phyloP scores from a whole-genome alignment of 2,329 filamentous ascomycete species.

The Aspergillus flavus region DNA sequence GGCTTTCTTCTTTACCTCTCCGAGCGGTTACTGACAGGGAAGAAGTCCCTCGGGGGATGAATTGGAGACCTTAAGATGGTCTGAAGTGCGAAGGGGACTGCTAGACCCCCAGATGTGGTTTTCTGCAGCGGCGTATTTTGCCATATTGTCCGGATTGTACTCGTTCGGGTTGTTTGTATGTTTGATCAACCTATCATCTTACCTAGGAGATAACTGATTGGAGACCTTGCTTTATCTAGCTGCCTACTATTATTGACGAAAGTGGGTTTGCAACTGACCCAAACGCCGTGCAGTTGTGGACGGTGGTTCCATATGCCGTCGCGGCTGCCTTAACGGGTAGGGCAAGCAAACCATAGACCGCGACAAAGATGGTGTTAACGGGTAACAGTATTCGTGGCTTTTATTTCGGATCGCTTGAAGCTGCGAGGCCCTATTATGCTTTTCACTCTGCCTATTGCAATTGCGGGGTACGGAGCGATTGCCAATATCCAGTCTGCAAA shows the following conservation, averaged over 20 bases:
- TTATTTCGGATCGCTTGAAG: constrained; percentile 63
- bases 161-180: constrained; percentile 66
- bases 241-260: constrained; percentile 67
- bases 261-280: constrained; percentile 56
- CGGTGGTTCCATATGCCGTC: constrained; percentile 65
- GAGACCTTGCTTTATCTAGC: constrained; percentile 33
- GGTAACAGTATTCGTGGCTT: constrained; percentile 42
- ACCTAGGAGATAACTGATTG: neutral
- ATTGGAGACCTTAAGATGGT: constrained; percentile 59
- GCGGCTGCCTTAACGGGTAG: constrained; percentile 58
- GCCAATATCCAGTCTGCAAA: constrained; percentile 56
- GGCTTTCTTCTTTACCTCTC: neutral
- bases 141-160: constrained; percentile 60
- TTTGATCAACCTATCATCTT: constrained; percentile 3
- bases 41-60: constrained; percentile 25
- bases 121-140: constrained; percentile 63
- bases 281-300: constrained; percentile 64
- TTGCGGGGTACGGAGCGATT: constrained; percentile 67
- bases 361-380: neutral
- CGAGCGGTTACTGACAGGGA: neutral
- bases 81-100: constrained; percentile 64
- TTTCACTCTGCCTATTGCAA: constrained; percentile 63
- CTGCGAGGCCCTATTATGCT: constrained; percentile 66
- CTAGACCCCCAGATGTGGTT: constrained; percentile 66
- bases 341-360: constrained; percentile 5